Conservation (phyloP, 2,329 filamentous ascomycete species). For the Sporothrix variecibatus region DNA sequence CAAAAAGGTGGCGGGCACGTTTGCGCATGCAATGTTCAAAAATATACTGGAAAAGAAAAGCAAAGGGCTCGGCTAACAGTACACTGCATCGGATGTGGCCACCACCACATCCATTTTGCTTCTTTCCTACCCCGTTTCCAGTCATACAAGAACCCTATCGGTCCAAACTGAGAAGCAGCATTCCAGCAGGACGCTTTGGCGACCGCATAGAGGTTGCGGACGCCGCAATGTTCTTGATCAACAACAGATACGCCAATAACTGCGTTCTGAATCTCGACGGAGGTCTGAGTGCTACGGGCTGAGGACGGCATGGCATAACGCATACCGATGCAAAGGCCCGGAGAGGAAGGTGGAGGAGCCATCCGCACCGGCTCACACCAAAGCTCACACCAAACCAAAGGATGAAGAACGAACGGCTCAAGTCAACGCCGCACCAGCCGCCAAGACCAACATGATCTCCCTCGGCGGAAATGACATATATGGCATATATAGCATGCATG, state of each 20-base stretch:
- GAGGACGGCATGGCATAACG: slow-evolving; percentile 39
- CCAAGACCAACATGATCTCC: background rate
- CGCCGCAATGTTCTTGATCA: slow-evolving; percentile 74
- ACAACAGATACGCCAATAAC: slow-evolving; percentile 82
- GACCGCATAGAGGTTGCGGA: slow-evolving; percentile 73
- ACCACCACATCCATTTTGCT: background rate
- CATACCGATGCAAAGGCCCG: background rate
- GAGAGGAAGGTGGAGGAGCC: background rate
- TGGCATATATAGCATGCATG: background rate
- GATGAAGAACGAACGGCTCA: background rate
- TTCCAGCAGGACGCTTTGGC: slow-evolving; percentile 69
- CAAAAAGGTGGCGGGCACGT: background rate
- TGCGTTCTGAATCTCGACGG: slow-evolving; percentile 85
- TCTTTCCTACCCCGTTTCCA: slow-evolving; percentile 2
- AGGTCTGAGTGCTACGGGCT: slow-evolving; percentile 66
- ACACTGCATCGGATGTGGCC: slow-evolving; percentile 1
- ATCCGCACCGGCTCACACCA: background rate
- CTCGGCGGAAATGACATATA: background rate
- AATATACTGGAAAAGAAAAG: background rate
- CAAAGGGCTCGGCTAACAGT: slow-evolving; percentile 17
- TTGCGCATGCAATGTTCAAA: background rate
- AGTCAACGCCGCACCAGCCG: slow-evolving; percentile 38
- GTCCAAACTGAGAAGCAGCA: slow-evolving; percentile 38
- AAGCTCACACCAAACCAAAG: background rate
- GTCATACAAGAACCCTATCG: slow-evolving; percentile 14